Conservation (phyloP, 2,329 filamentous ascomycete species). For the Penicillium hesseltinei region DNA sequence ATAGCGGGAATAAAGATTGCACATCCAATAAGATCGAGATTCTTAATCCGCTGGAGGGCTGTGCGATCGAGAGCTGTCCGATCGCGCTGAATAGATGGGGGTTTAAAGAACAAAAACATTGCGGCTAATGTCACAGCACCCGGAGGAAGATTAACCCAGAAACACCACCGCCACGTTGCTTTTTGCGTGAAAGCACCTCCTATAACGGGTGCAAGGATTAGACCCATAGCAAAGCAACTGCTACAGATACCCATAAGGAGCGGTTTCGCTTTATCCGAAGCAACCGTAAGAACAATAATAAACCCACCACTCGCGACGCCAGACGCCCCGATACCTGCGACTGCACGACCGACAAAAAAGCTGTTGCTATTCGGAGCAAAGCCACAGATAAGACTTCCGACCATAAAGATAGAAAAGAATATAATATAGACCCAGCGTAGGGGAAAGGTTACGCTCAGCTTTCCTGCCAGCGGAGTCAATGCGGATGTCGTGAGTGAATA, state of each 20-base stretch:
- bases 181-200: slow-evolving; percentile 10
- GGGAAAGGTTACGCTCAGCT: slow-evolving; percentile 5
- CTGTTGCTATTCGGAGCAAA: not conserved
- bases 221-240: slow-evolving; percentile 6
- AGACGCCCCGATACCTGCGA: slow-evolving; percentile 2
- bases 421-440: not conserved
- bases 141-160: slow-evolving; percentile 12
- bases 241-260: slow-evolving; percentile 3
- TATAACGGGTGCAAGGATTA: slow-evolving; percentile 8
- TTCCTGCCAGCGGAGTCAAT: slow-evolving; percentile 11
- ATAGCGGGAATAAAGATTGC: slow-evolving; percentile 21
- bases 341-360: slow-evolving; percentile 1
- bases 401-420: not conserved
- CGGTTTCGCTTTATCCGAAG: not conserved
- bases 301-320: slow-evolving; percentile 1
- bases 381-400: not conserved
- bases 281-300: not conserved
- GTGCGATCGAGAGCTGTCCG: not conserved
- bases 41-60: slow-evolving; percentile 5
- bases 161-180: not conserved
- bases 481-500: slow-evolving; percentile 12
- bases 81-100: not conserved
- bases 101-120: slow-evolving; percentile 12
- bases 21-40: slow-evolving; percentile 26
- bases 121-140: slow-evolving; percentile 12